Conservation (phyloP, 139 green algal genomes). For the Marvania coccoides region DNA sequence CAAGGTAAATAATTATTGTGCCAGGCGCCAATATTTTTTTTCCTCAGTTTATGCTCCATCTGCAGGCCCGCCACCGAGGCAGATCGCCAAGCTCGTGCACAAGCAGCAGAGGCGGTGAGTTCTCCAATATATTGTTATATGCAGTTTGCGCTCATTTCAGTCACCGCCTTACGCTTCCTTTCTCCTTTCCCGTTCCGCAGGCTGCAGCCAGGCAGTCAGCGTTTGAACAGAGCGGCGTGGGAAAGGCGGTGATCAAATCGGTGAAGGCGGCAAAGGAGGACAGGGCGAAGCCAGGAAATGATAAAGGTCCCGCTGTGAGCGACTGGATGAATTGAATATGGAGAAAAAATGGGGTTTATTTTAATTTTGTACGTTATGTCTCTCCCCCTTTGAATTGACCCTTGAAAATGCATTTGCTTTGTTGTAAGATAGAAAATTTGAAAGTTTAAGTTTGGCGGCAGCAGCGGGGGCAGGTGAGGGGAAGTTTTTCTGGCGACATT, state of each 20-base stretch:
- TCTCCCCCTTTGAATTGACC: too few relatives aligned
- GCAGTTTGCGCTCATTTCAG: too few relatives aligned
- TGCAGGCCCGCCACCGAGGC: constrained; percentile 14
- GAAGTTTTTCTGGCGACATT: too few relatives aligned
- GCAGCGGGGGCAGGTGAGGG: too few relatives aligned
- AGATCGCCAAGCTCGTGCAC: neutral
- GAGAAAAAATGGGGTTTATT: too few relatives aligned
- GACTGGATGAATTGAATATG: constrained; percentile 15
- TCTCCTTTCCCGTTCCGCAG: neutral
- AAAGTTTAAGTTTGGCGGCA: too few relatives aligned
- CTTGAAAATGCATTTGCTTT: too few relatives aligned
- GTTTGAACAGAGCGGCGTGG: constrained; percentile 12
- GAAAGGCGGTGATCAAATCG: constrained; percentile 15
- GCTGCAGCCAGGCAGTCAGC: constrained; percentile 1
- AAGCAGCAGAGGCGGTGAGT: constrained; percentile 21
- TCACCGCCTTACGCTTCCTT: neutral
- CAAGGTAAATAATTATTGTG: too few relatives aligned
- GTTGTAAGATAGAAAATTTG: too few relatives aligned
- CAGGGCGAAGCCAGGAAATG: neutral
- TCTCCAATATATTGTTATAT: too few relatives aligned
- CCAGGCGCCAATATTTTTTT: too few relatives aligned
- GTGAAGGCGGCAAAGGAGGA: constrained; percentile 17
- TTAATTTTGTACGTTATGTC: too few relatives aligned
- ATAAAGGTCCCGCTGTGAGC: neutral
- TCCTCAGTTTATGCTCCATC: neutral